Evolutionary conservation across 495 filamentous ascomycete genomes (phyloP), one percentile per base, ranked within the genome.

Genomic region (Podospora didyma): DNA sequence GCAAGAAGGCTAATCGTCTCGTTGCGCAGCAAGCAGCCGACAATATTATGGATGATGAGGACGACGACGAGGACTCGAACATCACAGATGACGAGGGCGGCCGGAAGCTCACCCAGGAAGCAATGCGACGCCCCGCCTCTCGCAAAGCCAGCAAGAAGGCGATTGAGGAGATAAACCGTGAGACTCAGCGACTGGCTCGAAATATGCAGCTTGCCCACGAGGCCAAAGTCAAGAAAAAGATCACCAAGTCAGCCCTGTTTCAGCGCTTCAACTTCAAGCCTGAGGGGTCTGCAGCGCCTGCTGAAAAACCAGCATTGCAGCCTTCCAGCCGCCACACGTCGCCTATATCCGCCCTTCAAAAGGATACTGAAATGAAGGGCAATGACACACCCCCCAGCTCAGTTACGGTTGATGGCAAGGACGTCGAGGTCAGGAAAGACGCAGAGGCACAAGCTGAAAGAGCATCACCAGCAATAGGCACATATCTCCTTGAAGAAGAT

Each of bases 141-240:
- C 83, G 94, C 1, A 96, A 92, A 63, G 94, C 94, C 3, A 90
- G 92, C 73, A 97, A 95, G 75, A 96, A 93, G 75, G 94, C 95
- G 0, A 54, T 96, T n/a, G 89, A 96, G 70, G 93, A 97, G 65
- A 96, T 97, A 86, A 83, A 83, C 54, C 79, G 89, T 44, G 94
- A 97, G 71, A 96, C 93, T 1, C 92, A 97, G 70, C 86, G 95
- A 21, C 81, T 99, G 77, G 86, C 81, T 59, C 82, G 94, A 56
- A 94, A 88, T 60, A 86, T 94, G 81, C 94, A 97, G 65, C 76
- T 99, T 21, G 82, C 88, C n/a, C 91, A 97, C 67, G 84, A 97
- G 65, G 87, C 89, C 7, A 87, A 83, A 66, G 93, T 91, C 2
- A 94, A 89, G 75, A 97, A 94, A 76, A 97, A 92, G 72, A 88